Evolutionary conservation across 441 rosid genomes (phyloP), one percentile per base, ranked within the genome.

Genomic region (Pelargonium myrrhifolium): DNA sequence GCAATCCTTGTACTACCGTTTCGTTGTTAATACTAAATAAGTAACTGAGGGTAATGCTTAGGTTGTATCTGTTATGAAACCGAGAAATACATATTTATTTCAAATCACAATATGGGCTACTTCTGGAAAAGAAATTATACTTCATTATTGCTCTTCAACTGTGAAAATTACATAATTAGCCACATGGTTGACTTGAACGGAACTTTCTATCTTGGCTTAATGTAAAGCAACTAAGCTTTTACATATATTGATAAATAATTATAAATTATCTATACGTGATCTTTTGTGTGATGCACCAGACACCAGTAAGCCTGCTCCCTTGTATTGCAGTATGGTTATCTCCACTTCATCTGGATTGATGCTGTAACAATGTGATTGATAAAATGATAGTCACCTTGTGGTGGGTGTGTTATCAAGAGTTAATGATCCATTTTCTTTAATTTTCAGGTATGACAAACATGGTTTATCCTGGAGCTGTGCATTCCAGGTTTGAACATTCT

Each of bases 401-500:
- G 24, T 18, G 24, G 24, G 59, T 18, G 22, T 21, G 8, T 4
- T 53, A 53, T 53, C 20, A 53, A 18, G 10, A 53, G n/a, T n/a
- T n/a, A n/a, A n/a, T n/a, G n/a, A n/a, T n/a, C n/a, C n/a, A n/a
- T n/a, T n/a, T n/a, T n/a, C n/a, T n/a, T n/a, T n/a, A n/a, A n/a
- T n/a, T n/a, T n/a, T n/a, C 82, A 88, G 93, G 93, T 73, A 59
- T 86, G 65, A 37, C 83, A 8, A 15, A 84, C 78, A 75, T 80
- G 87, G 89, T 88, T 39, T 88, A 83, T 71, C 93, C 93, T 18
- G 93, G 90, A 65, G 90, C 93, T 62, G 90, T 84, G 37, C 93
- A 88, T 78, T 84, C 93, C 74, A 82, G 93, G 14, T 88, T 86
- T 78, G 93, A 88, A 75, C 90, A 88, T 77, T 86, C 90, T 37